Evolutionary conservation across 192 early-diverging fungal species (phyloP), one percentile per base, ranked within the genome.

Genomic region (Spizellomyces punctatus): DNA sequence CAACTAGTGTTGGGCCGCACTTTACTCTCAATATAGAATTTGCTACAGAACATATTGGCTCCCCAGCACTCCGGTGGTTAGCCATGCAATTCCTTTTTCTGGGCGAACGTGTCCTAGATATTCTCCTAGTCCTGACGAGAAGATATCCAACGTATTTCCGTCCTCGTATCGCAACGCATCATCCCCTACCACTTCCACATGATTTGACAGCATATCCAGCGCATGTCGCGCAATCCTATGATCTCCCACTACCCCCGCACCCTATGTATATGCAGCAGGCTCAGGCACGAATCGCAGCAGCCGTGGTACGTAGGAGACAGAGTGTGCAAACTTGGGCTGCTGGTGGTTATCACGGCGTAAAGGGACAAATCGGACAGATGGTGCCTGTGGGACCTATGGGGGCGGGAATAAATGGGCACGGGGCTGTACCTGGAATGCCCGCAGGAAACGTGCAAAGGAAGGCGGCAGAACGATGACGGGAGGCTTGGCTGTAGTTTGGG

Each of bases 71-170:
- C 17, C 68, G 68, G 27, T 70, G 68, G 68, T 19, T 70, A 12
- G 12, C 46, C 10, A 58, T 61, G 19, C 68, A 70, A 62, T 70
- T 70, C 44, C 58, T 70, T 58, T 70, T 70, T 49, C 22, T 70
- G 36, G 68, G 68, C 5, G 68, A 70, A 49, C 68, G 68, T 47
- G 14, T 70, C 22, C 68, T 70, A 46, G 68, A 70, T 46, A 14
- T 70, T 17, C 68, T 70, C 58, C 43, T 70, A 10, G 58, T 70
- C 41, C 68, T 70, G 14, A 57, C 58, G 6, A 14, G 58, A 61
- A 70, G 61, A 46, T 70, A 70, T 22, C 68, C 68, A 6, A 22
- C 44, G 6, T 21, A 58, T 17, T 70, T 70, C 45, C 57, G 68
- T 19, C 68, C 68, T 8, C 66, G 66, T 12, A 54, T 61, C 4